Base-by-base conservation (phyloP, 2,329 filamentous ascomycete genomes). In the Xylaria hypoxylon region DNA sequence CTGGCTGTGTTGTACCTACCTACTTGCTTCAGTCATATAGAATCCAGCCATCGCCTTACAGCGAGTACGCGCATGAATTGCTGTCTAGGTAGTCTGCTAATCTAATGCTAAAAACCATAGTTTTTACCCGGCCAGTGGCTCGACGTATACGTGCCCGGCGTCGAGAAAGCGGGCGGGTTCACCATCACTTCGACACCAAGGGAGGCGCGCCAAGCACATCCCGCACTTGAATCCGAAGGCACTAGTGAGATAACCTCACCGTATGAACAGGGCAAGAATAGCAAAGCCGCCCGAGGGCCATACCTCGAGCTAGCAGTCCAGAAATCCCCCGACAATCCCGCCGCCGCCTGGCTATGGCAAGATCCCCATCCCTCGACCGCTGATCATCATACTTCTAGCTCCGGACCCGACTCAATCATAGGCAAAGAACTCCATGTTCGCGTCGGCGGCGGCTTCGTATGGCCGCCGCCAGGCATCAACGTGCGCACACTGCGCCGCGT, bases 71-170 rank as follows among this genome's bases (percentile, higher is more conserved):
- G 5, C 11, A 22, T 0, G 13, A 17, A 42, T 22, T 24, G 31
- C 31, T 66, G 51, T 31, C 50, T 45, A 24, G n/a, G n/a, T n/a
- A n/a, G 31, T 61, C 35, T 59, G 28, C 68, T 61, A 70, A 47
- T 38, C 51, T 67, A 68, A 73, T 70, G 70, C 72, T 60, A 74
- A 31, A 74, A 31, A 45, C 77, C 11, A n/a, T 19, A 92, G 85
- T 96, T 96, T 79, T 84, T 89, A 5, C 88, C 94, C 5, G 94
- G 94, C 60, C 94, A 97, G 83, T 97, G 93, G 92, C 85, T 97
- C 62, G 94, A 97, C 77, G 89, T 93, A 6, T 90, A 91, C 77
- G 86, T 93, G 59, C 93, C 94, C 1, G 83, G 82, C 42, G 80
- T 92, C 50, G 74, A 85, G 48, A 89, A 90, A 76, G 89, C 92